Evolutionary conservation across 306 rosid genomes (phyloP).

Genomic region (Malus fusca): DNA sequence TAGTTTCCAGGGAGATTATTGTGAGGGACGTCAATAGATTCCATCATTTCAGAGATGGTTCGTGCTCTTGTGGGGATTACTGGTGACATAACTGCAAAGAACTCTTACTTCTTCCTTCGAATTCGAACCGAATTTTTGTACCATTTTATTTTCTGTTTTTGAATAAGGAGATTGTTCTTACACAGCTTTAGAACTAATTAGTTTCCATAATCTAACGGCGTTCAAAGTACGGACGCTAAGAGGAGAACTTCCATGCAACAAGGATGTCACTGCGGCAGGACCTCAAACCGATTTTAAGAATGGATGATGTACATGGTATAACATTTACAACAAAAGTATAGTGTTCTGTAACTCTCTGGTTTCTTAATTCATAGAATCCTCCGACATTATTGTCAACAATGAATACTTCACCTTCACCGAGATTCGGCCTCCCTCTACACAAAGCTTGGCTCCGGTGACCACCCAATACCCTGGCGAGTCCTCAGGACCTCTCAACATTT

Average conservation of each 20-base stretch:
- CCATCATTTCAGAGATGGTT: constrained; percentile 80
- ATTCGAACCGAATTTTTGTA: not conserved
- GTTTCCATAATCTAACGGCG: too few species aligned
- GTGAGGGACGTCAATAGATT: constrained; percentile 77
- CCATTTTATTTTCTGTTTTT: not conserved
- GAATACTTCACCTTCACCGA: constrained; percentile 74
- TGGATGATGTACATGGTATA: constrained; percentile 17
- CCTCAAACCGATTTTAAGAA: not conserved
- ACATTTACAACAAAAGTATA: constrained; percentile 29
- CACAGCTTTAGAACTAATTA: too few species aligned
- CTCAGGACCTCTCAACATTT: constrained; percentile 78
- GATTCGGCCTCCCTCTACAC: constrained; percentile 58
- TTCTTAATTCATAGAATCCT: constrained; percentile 38
- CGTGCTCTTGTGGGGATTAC: constrained; percentile 87
- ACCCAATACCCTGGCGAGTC: constrained; percentile 90
- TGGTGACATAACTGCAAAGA: constrained; percentile 38
- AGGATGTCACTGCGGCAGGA: too few species aligned
- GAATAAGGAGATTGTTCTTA: too few species aligned
- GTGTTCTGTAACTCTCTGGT: not conserved
- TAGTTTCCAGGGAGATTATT: constrained; percentile 66
- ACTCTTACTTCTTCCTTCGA: not conserved
- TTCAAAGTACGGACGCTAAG: too few species aligned
- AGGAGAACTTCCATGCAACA: too few species aligned
- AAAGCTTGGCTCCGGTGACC: constrained; percentile 79
- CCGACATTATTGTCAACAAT: constrained; percentile 62